Percentiles rank a stretch among this genome's conserved stretches.
These are phyloP conservation scores for Phaeosphaeriaceae sp. DNA, from an alignment of 2,329 filamentous ascomycete species.

Conservation along the genomic window DNA sequence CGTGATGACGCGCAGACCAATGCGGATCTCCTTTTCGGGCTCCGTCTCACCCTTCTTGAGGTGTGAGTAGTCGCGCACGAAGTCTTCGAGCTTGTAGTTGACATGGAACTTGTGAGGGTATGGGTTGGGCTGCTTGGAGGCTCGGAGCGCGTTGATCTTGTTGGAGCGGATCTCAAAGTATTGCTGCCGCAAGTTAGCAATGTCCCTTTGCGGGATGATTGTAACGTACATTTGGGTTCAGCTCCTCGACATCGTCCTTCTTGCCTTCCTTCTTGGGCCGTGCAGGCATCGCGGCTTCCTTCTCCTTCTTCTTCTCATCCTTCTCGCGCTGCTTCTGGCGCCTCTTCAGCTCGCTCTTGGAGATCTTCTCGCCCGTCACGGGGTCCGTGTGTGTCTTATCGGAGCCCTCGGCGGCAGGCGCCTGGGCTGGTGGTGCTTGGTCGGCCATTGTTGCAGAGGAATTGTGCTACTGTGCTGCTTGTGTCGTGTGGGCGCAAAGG, in stretches of 20 bases:
- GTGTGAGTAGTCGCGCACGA: constrained; percentile 76
- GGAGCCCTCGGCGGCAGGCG: constrained; percentile 35
- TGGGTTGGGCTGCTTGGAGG: constrained; percentile 77
- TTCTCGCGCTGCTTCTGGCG: constrained; percentile 90
- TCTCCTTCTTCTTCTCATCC: constrained; percentile 88
- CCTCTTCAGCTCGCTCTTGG: constrained; percentile 77
- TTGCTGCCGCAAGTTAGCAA: constrained; percentile 60
- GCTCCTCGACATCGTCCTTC: constrained; percentile 71
- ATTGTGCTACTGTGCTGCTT: constrained; percentile 18
- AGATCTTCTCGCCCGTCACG: constrained; percentile 83
- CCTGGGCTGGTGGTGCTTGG: constrained; percentile 34
- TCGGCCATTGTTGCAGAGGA: constrained; percentile 39
- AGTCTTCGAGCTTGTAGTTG: constrained; percentile 81
- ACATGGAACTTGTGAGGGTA: constrained; percentile 93
- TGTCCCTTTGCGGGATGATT: not conserved
- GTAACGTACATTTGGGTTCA: constrained; percentile 73
- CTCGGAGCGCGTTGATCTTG: constrained; percentile 76
- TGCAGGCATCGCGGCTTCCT: constrained; percentile 72
- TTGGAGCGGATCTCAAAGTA: constrained; percentile 97
- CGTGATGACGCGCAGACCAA: constrained; percentile 84
- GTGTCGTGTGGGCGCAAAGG: constrained; percentile 23
- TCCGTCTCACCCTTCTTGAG: constrained; percentile 88
- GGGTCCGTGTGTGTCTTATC: constrained; percentile 84
- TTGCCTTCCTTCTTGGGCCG: constrained; percentile 67
- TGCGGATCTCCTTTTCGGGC: constrained; percentile 75